These are phyloP conservation scores for Magnusiomyces fungicola DNA, from an alignment of 1,139 yeast genomes.

Conservation along the genomic window DNA sequence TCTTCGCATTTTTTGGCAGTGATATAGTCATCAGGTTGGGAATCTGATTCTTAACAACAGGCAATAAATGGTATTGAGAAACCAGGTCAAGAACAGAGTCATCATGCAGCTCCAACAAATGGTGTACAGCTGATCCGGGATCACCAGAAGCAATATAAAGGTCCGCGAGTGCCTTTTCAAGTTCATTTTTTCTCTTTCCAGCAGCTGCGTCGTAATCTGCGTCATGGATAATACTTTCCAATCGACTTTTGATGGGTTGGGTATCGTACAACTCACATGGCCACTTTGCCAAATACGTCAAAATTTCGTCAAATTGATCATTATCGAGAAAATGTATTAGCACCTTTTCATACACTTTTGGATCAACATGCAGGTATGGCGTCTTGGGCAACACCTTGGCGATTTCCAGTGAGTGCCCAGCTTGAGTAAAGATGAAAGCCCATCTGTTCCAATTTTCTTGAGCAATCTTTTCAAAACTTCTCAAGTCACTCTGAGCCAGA, in stretches of 20 bases:
- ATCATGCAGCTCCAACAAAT: constrained; percentile 51
- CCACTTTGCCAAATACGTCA: constrained; percentile 48
- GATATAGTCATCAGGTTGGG: constrained; percentile 49
- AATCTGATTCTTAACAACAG: constrained; percentile 41
- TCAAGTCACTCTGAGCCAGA: not conserved
- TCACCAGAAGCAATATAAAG: constrained; percentile 53
- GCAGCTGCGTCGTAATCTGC: constrained; percentile 20
- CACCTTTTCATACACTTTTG: constrained; percentile 44
- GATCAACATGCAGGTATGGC: constrained; percentile 35
- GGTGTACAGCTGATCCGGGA: constrained; percentile 55
- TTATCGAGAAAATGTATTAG: constrained; percentile 44
- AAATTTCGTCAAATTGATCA: constrained; percentile 30
- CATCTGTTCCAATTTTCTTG: constrained; percentile 58
- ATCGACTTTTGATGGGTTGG: constrained; percentile 37
- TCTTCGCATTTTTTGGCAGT: constrained; percentile 34
- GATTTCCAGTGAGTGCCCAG: constrained; percentile 42
- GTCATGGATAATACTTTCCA: constrained; percentile 40
- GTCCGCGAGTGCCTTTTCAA: constrained; percentile 48
- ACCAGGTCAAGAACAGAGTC: constrained; percentile 50
- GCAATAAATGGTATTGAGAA: constrained; percentile 53
- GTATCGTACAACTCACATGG: constrained; percentile 48
- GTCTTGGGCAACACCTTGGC: constrained; percentile 48
- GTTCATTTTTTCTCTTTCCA: constrained; percentile 18
- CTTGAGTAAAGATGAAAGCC: constrained; percentile 47
- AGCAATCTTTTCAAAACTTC: not conserved